Conservation (phyloP, 202 grass and related monocot genomes). For the Carex arenaria region DNA sequence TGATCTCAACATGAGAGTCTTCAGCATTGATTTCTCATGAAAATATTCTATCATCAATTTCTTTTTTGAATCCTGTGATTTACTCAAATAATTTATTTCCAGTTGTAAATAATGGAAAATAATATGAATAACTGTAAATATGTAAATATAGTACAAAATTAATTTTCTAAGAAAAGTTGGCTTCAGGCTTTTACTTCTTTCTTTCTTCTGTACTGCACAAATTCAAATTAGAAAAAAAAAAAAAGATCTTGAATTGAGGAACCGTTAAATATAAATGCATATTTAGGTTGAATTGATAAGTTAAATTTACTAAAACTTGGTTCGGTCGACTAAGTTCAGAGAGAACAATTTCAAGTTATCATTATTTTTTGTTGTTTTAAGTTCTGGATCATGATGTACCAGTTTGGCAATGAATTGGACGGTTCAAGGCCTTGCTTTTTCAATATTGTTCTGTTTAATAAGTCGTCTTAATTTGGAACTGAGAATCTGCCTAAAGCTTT, state of each 20-base stretch:
- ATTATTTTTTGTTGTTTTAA: neutral
- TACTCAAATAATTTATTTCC: conserved; percentile 4
- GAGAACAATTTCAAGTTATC: neutral
- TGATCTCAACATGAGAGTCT: conserved; percentile 69
- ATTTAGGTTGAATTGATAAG: too few relatives aligned
- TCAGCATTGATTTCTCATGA: conserved; percentile 83
- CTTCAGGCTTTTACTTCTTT: conserved; percentile 53
- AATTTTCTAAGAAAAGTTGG: conserved; percentile 75
- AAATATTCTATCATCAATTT: conserved; percentile 86
- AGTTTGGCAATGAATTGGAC: neutral
- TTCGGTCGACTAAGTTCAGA: too few relatives aligned
- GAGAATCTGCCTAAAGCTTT: conserved; percentile 69
- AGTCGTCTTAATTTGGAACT: conserved; percentile 68
- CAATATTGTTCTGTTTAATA: conserved; percentile 62
- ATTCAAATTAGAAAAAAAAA: neutral
- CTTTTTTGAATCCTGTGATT: conserved; percentile 62
- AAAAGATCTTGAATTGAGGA: neutral
- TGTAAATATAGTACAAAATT: neutral
- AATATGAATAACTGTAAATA: neutral
- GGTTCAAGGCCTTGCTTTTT: conserved; percentile 53
- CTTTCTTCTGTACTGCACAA: conserved; percentile 60
- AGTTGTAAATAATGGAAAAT: neutral
- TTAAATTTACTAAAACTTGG: too few relatives aligned
- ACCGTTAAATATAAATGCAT: neutral
- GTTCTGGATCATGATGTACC: neutral